Conservation (phyloP, 805 yeast species). For the Blastobotrys peoriensis region DNA sequence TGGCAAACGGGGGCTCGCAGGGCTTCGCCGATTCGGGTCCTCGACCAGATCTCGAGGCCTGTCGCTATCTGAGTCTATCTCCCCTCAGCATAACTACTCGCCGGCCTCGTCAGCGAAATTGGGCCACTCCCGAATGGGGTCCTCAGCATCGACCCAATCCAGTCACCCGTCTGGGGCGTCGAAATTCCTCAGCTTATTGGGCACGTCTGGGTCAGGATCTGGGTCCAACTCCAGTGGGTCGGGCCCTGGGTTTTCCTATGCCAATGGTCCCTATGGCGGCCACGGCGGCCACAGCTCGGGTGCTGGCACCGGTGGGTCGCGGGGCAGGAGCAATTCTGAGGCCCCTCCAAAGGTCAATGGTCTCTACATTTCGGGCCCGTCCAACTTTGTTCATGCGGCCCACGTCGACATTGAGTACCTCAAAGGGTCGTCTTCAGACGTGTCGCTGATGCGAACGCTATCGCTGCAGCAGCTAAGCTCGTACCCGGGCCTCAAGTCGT, state of each 20-base stretch:
- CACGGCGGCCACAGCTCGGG: neutral
- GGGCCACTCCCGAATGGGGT: no score
- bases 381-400: constrained; percentile 21
- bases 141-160: no score
- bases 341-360: neutral
- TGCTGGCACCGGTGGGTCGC: no score
- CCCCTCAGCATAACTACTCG: neutral
- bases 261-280: neutral
- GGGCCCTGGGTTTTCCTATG: neutral
- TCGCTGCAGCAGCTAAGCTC: constrained; percentile 1
- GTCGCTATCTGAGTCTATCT: neutral
- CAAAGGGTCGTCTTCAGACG: constrained; percentile 3
- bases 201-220: neutral
- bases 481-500: neutral
- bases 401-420: constrained; percentile 18
- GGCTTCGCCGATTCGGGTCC: neutral
- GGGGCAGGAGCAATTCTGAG: neutral
- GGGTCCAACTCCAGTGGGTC: neutral
- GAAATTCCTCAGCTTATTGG: neutral
- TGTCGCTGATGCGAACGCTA: neutral
- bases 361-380: constrained; percentile 17
- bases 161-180: neutral
- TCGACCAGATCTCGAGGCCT: neutral
- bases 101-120: neutral
- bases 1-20: neutral